Percentiles rank a stretch among this genome's conserved stretches.
These are phyloP conservation scores for Pseudogymnoascus sp. DNA, from an alignment of 2,329 filamentous ascomycete species.

Conservation along the genomic window DNA sequence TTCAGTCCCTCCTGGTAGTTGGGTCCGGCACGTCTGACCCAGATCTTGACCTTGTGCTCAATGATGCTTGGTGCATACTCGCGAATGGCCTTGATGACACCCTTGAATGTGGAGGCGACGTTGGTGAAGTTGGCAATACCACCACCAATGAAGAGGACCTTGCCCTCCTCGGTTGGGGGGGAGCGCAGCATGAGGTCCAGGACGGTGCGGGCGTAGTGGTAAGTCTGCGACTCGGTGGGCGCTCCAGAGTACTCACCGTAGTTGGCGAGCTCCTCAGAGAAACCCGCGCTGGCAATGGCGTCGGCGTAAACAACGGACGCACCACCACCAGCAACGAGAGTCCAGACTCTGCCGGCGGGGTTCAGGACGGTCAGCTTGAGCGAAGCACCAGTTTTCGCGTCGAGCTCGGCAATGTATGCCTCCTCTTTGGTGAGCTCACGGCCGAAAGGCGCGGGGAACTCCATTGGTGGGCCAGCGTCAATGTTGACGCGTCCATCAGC, in stretches of 20 bases:
- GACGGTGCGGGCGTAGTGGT: slow-evolving; percentile 96
- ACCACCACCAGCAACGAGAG: slow-evolving; percentile 96
- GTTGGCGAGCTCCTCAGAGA: slow-evolving; percentile 94
- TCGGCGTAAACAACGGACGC: slow-evolving; percentile 98
- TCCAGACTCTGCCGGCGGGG: slow-evolving; percentile 88
- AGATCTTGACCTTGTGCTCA: slow-evolving; percentile 98
- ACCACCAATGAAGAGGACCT: slow-evolving; percentile 98
- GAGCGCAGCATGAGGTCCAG: slow-evolving; percentile 95
- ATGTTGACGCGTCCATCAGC: slow-evolving; percentile 74
- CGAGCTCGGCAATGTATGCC: slow-evolving; percentile 96
- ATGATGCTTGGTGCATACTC: slow-evolving; percentile 77
- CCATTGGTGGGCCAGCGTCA: slow-evolving; percentile 94
- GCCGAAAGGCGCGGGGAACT: slow-evolving; percentile 97
- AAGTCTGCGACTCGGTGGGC: slow-evolving; percentile 96
- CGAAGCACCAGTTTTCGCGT: slow-evolving; percentile 98
- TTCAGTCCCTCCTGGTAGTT: slow-evolving; percentile 99
- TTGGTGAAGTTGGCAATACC: slow-evolving; percentile 99
- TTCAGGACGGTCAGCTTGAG: slow-evolving; percentile 98
- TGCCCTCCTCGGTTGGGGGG: slow-evolving; percentile 76
- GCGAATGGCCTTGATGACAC: slow-evolving; percentile 91
- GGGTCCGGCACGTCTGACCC: slow-evolving; percentile 82
- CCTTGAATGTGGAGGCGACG: slow-evolving; percentile 98
- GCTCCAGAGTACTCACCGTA: slow-evolving; percentile 99
- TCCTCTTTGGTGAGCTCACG: slow-evolving; percentile 98
- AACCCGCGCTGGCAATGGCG: slow-evolving; percentile 92